These are phyloP conservation scores for Pythium guiyangense DNA, from an alignment of 352 stramenopile species.

Conservation along the genomic window DNA sequence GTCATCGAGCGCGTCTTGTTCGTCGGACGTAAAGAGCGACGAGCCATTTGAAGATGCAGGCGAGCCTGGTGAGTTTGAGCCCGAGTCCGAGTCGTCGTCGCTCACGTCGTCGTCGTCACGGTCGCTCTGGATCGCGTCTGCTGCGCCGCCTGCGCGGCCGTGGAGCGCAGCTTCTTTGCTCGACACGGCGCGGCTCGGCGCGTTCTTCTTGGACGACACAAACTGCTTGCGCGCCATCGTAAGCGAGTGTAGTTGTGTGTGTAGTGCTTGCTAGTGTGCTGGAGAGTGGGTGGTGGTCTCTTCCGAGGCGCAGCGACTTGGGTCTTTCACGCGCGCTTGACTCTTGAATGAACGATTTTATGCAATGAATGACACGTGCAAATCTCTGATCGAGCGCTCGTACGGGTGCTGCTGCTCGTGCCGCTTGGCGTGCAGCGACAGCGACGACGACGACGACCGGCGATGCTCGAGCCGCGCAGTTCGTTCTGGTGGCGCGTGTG, in stretches of 20 bases:
- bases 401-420: no score
- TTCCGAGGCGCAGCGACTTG: no score
- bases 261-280: no score
- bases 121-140: conserved; percentile 20
- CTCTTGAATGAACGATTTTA: no score
- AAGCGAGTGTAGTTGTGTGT: not conserved
- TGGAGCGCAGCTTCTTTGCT: conserved; percentile 81
- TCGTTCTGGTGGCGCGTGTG: no score
- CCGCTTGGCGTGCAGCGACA: no score
- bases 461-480: no score
- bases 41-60: conserved; percentile 23
- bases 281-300: no score
- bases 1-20: conserved; percentile 15
- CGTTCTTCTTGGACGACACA: conserved; percentile 87
- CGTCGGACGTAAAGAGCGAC: conserved; percentile 28
- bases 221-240: conserved; percentile 81
- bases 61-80: conserved; percentile 20
- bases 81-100: conserved; percentile 13
- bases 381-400: no score
- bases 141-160: conserved; percentile 24
- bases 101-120: conserved; percentile 21
- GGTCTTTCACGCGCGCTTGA: no score
- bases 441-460: no score
- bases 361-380: no score
- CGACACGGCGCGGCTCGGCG: conserved; percentile 68